phyloP scores from a whole-genome alignment of 345 rosid genomes.

The Citrus sp. region DNA sequence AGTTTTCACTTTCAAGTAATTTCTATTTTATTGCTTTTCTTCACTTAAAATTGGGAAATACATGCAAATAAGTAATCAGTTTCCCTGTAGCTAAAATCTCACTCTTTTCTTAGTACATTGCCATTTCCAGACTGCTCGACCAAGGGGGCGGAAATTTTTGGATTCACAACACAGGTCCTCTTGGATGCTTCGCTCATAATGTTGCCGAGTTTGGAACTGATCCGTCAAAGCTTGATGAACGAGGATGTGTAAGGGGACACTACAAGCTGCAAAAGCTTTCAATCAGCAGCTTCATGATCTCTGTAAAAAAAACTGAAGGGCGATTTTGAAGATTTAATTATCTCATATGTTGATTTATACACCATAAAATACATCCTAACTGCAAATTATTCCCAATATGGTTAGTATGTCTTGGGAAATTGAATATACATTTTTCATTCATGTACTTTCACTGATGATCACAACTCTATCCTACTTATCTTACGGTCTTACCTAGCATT shows the following conservation, averaged over 20 bases:
- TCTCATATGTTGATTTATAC: conserved; percentile 77
- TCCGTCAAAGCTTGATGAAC: conserved; percentile 77
- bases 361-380: conserved; percentile 68
- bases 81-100: not conserved
- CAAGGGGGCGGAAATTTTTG: conserved; percentile 87
- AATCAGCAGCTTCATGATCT: conserved; percentile 88
- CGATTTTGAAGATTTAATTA: conserved; percentile 47
- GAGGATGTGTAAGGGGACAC: conserved; percentile 75
- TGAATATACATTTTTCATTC: too few relatives aligned
- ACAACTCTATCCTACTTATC: too few relatives aligned
- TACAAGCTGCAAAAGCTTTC: conserved; percentile 79
- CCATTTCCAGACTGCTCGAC: conserved; percentile 43
- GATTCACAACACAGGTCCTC: conserved; percentile 93
- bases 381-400: conserved; percentile 64
- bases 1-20: not conserved
- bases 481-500: not conserved
- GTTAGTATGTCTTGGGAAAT: conserved; percentile 31
- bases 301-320: conserved; percentile 51
- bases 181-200: conserved; percentile 90
- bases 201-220: conserved; percentile 79
- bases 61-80: not conserved
- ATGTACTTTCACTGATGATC: not conserved
- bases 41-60: not conserved
- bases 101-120: not conserved
- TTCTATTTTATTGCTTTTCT: too few relatives aligned